Percentiles rank a stretch among this genome's conserved stretches.
Conservation (phyloP, 2,329 filamentous ascomycete genomes). For the Cryphonectria carpinicola region DNA sequence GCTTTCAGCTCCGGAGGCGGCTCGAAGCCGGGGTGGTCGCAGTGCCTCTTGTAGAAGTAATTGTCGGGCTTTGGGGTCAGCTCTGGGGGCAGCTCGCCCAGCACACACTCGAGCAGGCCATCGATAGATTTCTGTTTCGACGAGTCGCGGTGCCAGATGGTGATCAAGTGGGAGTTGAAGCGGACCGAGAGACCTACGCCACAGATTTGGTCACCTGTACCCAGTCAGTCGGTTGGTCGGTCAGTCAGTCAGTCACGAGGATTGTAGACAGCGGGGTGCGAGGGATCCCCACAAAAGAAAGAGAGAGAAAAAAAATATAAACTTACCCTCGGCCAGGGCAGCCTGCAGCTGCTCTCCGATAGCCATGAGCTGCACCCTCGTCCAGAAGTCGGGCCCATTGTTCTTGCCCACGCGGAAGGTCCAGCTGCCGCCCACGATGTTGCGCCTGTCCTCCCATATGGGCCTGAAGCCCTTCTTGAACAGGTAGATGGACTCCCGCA, state of each 20-base stretch:
- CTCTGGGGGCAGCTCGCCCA: constrained; percentile 74
- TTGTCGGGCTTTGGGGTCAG: constrained; percentile 71
- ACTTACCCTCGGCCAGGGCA: constrained; percentile 69
- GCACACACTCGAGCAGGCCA: constrained; percentile 71
- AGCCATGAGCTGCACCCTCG: constrained; percentile 77
- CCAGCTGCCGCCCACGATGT: constrained; percentile 85
- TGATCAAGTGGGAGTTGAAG: constrained; percentile 60
- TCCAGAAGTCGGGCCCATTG: constrained; percentile 76
- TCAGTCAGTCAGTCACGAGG: not conserved
- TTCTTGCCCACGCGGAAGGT: constrained; percentile 87
- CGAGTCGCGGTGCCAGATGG: constrained; percentile 90
- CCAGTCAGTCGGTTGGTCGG: not conserved
- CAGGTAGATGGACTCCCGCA: constrained; percentile 77
- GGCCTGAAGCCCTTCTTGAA: constrained; percentile 79
- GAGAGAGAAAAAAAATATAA: not conserved
- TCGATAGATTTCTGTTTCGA: constrained; percentile 80
- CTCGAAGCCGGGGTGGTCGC: constrained; percentile 83
- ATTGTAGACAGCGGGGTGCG: not conserved
- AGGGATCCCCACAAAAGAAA: no score
- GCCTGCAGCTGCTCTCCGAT: constrained; percentile 81
- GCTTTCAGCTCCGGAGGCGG: constrained; percentile 62
- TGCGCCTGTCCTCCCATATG: constrained; percentile 85
- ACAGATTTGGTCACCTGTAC: constrained; percentile 79
- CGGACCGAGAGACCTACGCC: constrained; percentile 86
- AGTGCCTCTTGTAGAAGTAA: constrained; percentile 89